Evolutionary conservation across 1,284 basidiomycete genomes (phyloP).

Genomic region (Flammula alnicola): DNA sequence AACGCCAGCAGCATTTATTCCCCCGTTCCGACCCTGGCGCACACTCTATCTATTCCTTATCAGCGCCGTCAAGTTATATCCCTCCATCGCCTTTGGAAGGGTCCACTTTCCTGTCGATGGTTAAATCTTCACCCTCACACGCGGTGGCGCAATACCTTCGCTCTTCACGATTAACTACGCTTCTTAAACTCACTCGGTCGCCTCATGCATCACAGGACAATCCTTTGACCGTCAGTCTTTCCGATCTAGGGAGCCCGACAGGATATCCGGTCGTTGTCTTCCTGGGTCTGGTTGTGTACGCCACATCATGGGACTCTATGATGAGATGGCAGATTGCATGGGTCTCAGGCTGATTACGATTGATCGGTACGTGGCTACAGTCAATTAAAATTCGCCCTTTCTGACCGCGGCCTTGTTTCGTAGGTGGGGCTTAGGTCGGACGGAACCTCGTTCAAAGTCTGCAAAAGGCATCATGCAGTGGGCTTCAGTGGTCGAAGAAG

Average conservation of each 20-base stretch:
- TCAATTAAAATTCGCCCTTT: conserved; percentile 1
- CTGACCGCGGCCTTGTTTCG: conserved; percentile 6
- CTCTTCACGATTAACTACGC: conserved; percentile 82
- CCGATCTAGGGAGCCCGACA: conserved; percentile 83
- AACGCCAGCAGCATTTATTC: conserved; percentile 51
- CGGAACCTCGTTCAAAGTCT: conserved; percentile 70
- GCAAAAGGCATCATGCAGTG: conserved; percentile 88
- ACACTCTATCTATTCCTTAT: conserved; percentile 51
- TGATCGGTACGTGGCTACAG: conserved; percentile 68
- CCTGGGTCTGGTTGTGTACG: conserved; percentile 90
- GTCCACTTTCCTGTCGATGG: conserved; percentile 45
- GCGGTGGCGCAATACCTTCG: conserved; percentile 84
- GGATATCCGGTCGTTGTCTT: conserved; percentile 92
- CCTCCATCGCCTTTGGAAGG: conserved; percentile 51
- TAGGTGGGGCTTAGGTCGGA: conserved; percentile 93
- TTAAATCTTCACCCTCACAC: conserved; percentile 61
- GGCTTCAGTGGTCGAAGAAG: conserved; percentile 89
- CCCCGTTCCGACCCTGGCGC: conserved; percentile 57
- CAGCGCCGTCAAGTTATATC: conserved; percentile 46
- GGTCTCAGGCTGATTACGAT: conserved; percentile 91
- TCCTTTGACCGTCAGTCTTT: conserved; percentile 86
- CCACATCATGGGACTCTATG: conserved; percentile 93
- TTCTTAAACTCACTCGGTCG: conserved; percentile 77
- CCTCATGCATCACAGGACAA: conserved; percentile 77
- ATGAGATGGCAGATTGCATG: conserved; percentile 91